Conservation (phyloP, 1,284 basidiomycete species). For the Dichomitus squalens region DNA sequence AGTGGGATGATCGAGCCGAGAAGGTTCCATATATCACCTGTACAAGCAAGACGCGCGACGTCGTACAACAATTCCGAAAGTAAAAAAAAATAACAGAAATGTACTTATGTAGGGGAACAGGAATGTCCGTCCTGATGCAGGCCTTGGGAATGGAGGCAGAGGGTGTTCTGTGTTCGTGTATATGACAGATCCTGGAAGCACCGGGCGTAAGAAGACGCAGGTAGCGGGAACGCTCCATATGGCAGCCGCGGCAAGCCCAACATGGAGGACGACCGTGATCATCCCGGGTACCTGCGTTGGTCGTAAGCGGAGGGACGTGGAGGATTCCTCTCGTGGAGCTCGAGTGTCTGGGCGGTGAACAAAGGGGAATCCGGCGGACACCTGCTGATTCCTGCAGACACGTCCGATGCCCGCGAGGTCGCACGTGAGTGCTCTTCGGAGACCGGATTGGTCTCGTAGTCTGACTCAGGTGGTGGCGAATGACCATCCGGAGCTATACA, state of each 20-base stretch:
- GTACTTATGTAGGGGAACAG: no score
- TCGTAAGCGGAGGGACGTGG: background rate
- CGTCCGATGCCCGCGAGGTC: background rate
- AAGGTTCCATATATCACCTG: no score
- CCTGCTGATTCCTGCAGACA: background rate
- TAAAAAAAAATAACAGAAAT: no score
- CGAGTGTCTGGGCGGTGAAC: background rate
- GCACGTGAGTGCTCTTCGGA: background rate
- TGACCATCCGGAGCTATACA: background rate
- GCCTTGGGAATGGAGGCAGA: no score
- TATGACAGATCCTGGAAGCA: no score
- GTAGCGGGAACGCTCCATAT: no score
- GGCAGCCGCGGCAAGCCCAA: background rate
- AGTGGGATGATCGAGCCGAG: no score
- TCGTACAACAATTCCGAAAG: no score
- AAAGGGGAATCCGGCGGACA: background rate
- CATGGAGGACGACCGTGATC: background rate
- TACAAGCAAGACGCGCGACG: no score
- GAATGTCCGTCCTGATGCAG: no score
- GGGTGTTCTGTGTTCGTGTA: no score
- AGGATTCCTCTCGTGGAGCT: background rate
- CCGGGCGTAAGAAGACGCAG: no score
- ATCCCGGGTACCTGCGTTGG: background rate
- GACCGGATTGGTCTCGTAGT: background rate
- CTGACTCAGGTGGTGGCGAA: background rate